Percentiles rank a stretch among this genome's conserved stretches.
Conservation (phyloP, 2,329 filamentous ascomycete genomes). For the Colletotrichum plurivorum region DNA sequence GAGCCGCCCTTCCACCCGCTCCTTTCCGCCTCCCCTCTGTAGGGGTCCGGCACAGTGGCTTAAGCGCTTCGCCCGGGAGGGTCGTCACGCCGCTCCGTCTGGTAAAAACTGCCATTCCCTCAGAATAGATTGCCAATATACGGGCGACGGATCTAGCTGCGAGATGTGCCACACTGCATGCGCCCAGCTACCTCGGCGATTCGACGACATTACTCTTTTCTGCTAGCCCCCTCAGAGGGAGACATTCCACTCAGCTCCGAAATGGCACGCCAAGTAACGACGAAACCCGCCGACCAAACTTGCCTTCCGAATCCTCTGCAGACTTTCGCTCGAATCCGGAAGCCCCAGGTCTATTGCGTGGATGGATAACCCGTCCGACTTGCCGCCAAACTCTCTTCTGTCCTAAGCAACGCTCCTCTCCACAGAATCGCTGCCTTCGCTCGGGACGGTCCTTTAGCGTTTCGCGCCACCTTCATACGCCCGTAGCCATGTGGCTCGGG, state of each 20-base stretch:
- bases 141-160: conserved; percentile 10
- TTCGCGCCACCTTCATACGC: conserved; percentile 2
- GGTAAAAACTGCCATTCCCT: conserved; percentile 18
- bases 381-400: conserved; percentile 8
- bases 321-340: conserved; percentile 3
- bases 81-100: conserved; percentile 29
- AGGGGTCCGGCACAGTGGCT: conserved; percentile 13
- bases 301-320: not conserved
- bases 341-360: not conserved
- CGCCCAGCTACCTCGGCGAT: conserved; percentile 12
- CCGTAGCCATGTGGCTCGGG: conserved; percentile 19
- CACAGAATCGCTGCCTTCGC: not conserved
- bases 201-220: not conserved
- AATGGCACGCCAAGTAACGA: not conserved
- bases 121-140: conserved; percentile 29
- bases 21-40: conserved; percentile 5
- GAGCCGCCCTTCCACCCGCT: conserved; percentile 20
- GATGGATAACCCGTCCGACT: not conserved
- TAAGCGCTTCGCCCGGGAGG: conserved; percentile 21
- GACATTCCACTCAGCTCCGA: conserved; percentile 13
- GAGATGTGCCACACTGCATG: conserved; percentile 3
- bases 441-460: conserved; percentile 27
- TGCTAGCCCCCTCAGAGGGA: not conserved
- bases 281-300: conserved; percentile 1
- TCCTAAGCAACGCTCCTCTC: not conserved